Percentiles rank a stretch among this genome's conserved stretches.
These are phyloP conservation scores for Colletotrichum sp. DNA, from an alignment of 2,329 filamentous ascomycete species.

Conservation along the genomic window DNA sequence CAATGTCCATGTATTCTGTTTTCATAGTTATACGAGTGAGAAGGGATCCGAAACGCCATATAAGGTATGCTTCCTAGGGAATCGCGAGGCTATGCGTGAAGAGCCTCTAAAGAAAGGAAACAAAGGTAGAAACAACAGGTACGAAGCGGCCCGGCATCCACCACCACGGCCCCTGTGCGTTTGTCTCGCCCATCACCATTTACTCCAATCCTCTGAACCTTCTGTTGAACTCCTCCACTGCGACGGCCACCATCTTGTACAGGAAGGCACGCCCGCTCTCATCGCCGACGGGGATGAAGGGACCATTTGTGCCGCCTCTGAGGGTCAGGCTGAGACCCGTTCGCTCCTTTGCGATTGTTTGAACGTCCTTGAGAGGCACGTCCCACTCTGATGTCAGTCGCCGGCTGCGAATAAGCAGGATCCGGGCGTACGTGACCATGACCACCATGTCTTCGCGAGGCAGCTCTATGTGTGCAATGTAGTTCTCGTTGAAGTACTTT, in stretches of 20 bases:
- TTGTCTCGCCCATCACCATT: not conserved
- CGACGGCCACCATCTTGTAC: conserved; percentile 69
- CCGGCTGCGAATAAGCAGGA: conserved; percentile 88
- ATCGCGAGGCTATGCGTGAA: not conserved
- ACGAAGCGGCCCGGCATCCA: not conserved
- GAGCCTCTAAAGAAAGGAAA: not conserved
- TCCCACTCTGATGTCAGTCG: conserved; percentile 93
- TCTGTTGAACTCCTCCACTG: conserved; percentile 71
- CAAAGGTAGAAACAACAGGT: not conserved
- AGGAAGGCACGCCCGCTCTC: conserved; percentile 72
- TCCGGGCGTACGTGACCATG: conserved; percentile 85
- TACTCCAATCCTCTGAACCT: conserved; percentile 54
- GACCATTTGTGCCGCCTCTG: conserved; percentile 89
- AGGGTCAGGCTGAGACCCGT: conserved; percentile 90
- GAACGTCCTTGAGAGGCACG: conserved; percentile 91
- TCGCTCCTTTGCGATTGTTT: conserved; percentile 95
- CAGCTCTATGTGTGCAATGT: conserved; percentile 94
- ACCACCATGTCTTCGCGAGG: conserved; percentile 86
- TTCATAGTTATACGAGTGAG: not conserved
- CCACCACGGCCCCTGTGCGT: not conserved
- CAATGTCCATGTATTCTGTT: not conserved
- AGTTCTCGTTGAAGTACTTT: conserved; percentile 96
- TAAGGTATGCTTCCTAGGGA: conserved; percentile 1
- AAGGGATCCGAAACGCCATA: not conserved
- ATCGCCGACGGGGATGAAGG: conserved; percentile 92